These are phyloP conservation scores for Kwoniella botswanensis DNA, from an alignment of 768 basidiomycete genomes.

Conservation along the genomic window DNA sequence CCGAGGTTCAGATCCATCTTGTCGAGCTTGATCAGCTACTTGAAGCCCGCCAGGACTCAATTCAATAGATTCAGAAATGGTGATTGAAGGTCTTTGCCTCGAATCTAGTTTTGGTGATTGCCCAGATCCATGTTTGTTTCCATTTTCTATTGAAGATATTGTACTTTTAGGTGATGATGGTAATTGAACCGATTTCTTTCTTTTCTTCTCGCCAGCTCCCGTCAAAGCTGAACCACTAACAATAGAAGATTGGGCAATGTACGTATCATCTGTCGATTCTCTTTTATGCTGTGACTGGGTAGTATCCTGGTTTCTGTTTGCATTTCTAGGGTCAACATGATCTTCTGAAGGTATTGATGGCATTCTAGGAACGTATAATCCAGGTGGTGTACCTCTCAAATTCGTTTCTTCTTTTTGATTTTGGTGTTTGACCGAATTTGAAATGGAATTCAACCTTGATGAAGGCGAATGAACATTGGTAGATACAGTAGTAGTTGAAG, in stretches of 20 bases:
- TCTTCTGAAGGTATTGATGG: constrained; percentile 20
- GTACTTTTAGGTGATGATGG: constrained; percentile 13
- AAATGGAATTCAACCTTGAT: constrained; percentile 5
- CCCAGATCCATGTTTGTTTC: too few species aligned
- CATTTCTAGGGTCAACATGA: not conserved
- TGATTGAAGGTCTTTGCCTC: constrained; percentile 14
- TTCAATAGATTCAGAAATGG: constrained; percentile 6
- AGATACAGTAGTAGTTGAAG: constrained; percentile 15
- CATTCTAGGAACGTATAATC: constrained; percentile 17
- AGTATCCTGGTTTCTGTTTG: not conserved
- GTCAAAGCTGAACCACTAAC: not conserved
- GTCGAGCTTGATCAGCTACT: too few species aligned
- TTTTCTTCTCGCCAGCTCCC: not conserved
- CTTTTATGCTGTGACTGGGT: not conserved
- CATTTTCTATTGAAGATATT: constrained; percentile 9
- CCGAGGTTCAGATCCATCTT: too few species aligned
- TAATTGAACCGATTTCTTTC: constrained; percentile 16
- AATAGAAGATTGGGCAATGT: not conserved
- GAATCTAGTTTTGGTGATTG: constrained; percentile 16
- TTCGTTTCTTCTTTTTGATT: constrained; percentile 5
- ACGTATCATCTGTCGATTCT: constrained; percentile 8
- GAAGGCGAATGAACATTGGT: constrained; percentile 1
- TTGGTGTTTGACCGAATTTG: constrained; percentile 6
- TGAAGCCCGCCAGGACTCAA: not conserved
- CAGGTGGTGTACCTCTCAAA: constrained; percentile 8